Percentiles rank a stretch among this genome's conserved stretches.
These are phyloP conservation scores for Cylindrotheca closterium DNA, from an alignment of 108 stramenopile genomes.

Conservation along the genomic window DNA sequence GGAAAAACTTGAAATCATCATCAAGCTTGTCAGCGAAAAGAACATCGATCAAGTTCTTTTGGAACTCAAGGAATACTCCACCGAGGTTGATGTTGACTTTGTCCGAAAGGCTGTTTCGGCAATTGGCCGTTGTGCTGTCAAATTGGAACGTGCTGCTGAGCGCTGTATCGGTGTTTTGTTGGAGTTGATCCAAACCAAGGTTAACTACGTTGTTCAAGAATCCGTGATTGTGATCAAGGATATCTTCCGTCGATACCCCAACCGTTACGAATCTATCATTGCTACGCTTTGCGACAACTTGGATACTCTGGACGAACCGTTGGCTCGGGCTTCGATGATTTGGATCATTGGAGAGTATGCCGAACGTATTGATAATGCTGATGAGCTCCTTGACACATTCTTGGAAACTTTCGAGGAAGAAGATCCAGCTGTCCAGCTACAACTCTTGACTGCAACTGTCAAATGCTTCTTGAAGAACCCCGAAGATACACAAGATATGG, in stretches of 20 bases:
- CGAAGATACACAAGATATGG: conserved; percentile 97
- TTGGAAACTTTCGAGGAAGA: conserved; percentile 96
- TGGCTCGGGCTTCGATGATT: conserved; percentile 98
- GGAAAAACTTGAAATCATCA: conserved; percentile 99
- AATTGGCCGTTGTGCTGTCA: conserved; percentile 98
- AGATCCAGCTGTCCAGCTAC: conserved; percentile 95
- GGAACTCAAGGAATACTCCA: conserved; percentile 98
- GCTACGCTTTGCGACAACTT: conserved; percentile 98
- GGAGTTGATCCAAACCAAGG: conserved; percentile 98
- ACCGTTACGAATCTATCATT: conserved; percentile 98
- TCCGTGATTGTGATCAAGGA: conserved; percentile 99
- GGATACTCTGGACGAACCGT: conserved; percentile 98
- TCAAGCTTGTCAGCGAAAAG: conserved; percentile 93
- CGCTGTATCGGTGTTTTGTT: conserved; percentile 98
- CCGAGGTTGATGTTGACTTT: conserved; percentile 99
- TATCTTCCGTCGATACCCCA: conserved; percentile 99
- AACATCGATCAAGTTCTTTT: conserved; percentile 98
- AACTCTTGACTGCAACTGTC: conserved; percentile 97
- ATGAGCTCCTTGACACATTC: conserved; percentile 97
- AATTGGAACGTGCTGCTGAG: conserved; percentile 97
- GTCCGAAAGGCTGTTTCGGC: conserved; percentile 97
- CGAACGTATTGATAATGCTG: conserved; percentile 99
- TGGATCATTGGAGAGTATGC: conserved; percentile 99
- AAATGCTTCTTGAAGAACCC: conserved; percentile 99
- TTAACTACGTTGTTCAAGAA: conserved; percentile 99